Conservation (phyloP, 1,284 basidiomycete species). For the Wolfiporia cocos region DNA sequence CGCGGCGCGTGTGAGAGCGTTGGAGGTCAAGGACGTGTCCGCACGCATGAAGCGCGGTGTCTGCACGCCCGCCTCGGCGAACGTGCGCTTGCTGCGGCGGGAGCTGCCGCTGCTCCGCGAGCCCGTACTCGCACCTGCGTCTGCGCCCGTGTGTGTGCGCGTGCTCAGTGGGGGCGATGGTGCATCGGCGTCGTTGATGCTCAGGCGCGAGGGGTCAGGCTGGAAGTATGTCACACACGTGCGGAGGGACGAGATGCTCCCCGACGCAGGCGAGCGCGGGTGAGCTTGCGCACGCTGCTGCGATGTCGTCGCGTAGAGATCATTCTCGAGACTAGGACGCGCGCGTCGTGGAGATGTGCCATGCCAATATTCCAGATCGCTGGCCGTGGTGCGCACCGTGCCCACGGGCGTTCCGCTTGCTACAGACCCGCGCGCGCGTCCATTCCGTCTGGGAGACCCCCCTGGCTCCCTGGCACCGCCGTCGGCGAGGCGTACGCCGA, state of each 20-base stretch:
- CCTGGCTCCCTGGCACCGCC: no score
- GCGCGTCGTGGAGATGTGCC: not conserved
- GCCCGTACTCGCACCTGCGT: not conserved
- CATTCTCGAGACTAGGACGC: no score
- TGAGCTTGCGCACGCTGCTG: no score
- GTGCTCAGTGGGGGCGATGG: no score
- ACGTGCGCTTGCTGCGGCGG: not conserved
- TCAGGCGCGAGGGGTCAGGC: not conserved
- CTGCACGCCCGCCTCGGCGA: no score
- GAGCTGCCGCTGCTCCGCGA: not conserved
- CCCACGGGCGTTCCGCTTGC: not conserved
- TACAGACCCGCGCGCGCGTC: no score
- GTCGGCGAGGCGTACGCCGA: no score
- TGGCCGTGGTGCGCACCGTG: not conserved
- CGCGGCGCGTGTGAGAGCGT: not conserved
- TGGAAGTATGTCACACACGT: constrained; percentile 2
- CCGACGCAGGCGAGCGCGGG: no score
- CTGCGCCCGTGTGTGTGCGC: not conserved
- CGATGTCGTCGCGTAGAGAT: no score
- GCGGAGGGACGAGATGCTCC: not conserved
- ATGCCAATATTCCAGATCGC: not conserved
- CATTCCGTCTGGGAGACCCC: no score
- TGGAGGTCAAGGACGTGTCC: not conserved
- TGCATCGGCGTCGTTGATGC: not conserved
- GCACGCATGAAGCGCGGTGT: not conserved